Conservation (phyloP, 2,329 filamentous ascomycete species). For the Colletotrichum tabaci region DNA sequence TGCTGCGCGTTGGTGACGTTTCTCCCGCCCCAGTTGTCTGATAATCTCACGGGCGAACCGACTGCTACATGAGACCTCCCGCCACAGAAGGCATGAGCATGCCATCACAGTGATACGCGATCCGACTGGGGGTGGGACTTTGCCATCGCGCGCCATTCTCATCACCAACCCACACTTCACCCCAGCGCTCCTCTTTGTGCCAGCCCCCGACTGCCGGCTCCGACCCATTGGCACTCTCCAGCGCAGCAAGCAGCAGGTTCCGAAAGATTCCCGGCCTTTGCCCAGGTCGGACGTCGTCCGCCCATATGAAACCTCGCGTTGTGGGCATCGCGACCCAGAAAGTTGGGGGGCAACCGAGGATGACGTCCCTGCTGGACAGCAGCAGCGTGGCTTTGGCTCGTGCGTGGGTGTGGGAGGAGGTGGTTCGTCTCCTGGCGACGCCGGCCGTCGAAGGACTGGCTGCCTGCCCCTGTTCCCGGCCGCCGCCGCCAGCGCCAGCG, state of each 20-base stretch:
- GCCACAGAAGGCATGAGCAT: slow-evolving; percentile 2
- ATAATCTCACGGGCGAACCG: slow-evolving; percentile 10
- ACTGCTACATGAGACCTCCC: background rate
- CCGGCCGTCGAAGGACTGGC: background rate
- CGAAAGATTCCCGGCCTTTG: slow-evolving; percentile 16
- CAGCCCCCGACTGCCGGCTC: slow-evolving; percentile 9
- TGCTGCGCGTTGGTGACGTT: slow-evolving; percentile 3
- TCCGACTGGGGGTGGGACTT: background rate
- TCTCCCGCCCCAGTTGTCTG: background rate
- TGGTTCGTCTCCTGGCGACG: slow-evolving; percentile 10
- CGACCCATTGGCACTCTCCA: slow-evolving; percentile 8
- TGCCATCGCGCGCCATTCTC: slow-evolving; percentile 1
- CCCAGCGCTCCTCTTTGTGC: slow-evolving; percentile 12
- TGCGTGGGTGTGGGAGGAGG: background rate
- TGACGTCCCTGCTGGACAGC: slow-evolving; percentile 22
- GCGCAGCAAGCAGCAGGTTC: background rate
- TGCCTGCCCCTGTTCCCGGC: slow-evolving; percentile 28
- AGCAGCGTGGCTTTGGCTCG: background rate
- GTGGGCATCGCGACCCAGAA: slow-evolving; percentile 28
- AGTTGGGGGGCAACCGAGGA: slow-evolving; percentile 35
- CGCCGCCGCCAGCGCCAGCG: background rate
- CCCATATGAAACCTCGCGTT: slow-evolving; percentile 25
- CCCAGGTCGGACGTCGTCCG: slow-evolving; percentile 31
- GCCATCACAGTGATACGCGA: slow-evolving; percentile 1
- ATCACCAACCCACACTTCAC: slow-evolving; percentile 6